Evolutionary conservation across 805 yeast species (phyloP).

Genomic region (Jamesozyma piceae): DNA sequence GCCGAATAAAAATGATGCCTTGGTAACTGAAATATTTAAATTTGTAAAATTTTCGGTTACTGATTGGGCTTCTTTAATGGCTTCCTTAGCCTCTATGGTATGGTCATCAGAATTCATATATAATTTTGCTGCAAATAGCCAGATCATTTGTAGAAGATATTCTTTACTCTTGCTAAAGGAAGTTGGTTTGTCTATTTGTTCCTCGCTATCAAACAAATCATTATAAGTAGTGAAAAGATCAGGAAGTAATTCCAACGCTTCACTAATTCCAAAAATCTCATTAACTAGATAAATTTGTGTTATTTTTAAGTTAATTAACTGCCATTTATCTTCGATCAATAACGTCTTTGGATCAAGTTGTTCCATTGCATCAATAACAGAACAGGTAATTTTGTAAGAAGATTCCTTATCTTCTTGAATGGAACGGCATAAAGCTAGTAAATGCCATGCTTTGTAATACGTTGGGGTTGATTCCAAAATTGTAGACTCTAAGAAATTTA

Average conservation of each 20-base stretch:
- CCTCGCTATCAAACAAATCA: constrained; percentile 33
- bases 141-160: constrained; percentile 46
- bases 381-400: constrained; percentile 47
- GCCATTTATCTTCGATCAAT: constrained; percentile 31
- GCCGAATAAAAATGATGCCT: constrained; percentile 29
- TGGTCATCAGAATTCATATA: constrained; percentile 40
- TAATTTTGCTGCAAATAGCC: constrained; percentile 66
- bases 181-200: constrained; percentile 5
- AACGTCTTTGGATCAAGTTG: constrained; percentile 9
- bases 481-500: constrained; percentile 38
- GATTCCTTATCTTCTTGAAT: constrained; percentile 48
- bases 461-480: constrained; percentile 44
- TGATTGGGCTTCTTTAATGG: constrained; percentile 62
- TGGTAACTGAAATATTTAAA: constrained; percentile 20
- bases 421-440: constrained; percentile 54
- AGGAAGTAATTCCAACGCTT: constrained; percentile 55
- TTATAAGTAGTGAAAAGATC: constrained; percentile 55
- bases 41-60: constrained; percentile 38
- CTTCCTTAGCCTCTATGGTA: constrained; percentile 53
- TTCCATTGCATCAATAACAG: constrained; percentile 40
- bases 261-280: constrained; percentile 45
- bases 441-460: constrained; percentile 55
- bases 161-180: constrained; percentile 22
- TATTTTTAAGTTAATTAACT: constrained; percentile 57
- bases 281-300: constrained; percentile 68